These are phyloP conservation scores for Kwoniella mangroviensis DNA, from an alignment of 768 basidiomycete genomes.

Conservation along the genomic window DNA sequence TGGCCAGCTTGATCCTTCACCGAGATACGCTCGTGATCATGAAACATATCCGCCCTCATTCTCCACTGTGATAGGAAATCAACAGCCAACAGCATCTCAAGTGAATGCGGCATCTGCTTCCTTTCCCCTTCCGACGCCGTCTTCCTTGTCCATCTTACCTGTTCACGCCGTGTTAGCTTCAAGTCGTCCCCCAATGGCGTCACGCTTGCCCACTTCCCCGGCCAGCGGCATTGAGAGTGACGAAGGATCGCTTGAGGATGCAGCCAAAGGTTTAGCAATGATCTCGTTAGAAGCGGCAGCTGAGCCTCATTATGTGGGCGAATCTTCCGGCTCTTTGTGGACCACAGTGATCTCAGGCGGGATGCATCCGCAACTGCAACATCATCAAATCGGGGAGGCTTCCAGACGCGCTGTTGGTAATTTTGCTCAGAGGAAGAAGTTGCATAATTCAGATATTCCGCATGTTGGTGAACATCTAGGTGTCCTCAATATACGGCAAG, in stretches of 20 bases:
- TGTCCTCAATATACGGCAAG: slow-evolving; percentile 5
- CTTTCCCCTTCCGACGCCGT: not conserved
- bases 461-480: not conserved
- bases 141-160: not conserved
- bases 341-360: slow-evolving; percentile 18
- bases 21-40: too few relatives aligned
- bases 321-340: slow-evolving; percentile 31
- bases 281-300: slow-evolving; percentile 36
- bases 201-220: not conserved
- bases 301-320: slow-evolving; percentile 39
- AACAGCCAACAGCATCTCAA: too few relatives aligned
- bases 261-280: slow-evolving; percentile 36
- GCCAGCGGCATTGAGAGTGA: slow-evolving; percentile 8
- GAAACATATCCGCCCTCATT: too few relatives aligned
- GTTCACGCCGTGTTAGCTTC: not conserved
- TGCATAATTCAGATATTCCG: not conserved
- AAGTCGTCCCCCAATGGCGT: not conserved
- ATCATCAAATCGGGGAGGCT: not conserved
- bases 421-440: not conserved
- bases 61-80: too few relatives aligned
- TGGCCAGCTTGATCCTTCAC: too few relatives aligned
- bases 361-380: slow-evolving; percentile 6
- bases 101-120: too few relatives aligned
- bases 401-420: not conserved
- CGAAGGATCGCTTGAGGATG: slow-evolving; percentile 23